Conservation (phyloP, 768 basidiomycete genomes). For the Sarcodon aspratus region DNA sequence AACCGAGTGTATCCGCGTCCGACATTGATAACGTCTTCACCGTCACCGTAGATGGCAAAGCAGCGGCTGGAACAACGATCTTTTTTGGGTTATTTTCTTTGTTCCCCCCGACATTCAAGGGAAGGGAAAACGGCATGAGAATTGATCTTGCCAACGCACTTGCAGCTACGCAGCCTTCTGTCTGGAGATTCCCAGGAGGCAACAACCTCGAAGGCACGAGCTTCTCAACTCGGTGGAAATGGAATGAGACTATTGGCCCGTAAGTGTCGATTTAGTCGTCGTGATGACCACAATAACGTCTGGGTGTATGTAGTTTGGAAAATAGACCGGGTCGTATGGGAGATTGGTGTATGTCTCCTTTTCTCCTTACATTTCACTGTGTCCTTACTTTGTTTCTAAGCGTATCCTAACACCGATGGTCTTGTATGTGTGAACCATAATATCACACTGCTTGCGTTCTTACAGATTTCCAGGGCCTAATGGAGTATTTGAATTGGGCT, state of each 20-base stretch:
- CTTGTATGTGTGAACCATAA: not conserved
- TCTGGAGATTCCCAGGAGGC: conserved; percentile 62
- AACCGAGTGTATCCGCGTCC: conserved; percentile 26
- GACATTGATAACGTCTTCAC: conserved; percentile 39
- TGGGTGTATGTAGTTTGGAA: conserved; percentile 13
- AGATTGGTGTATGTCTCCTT: conserved; percentile 41
- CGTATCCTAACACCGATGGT: not conserved
- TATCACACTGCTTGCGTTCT: not conserved
- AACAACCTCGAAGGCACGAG: conserved; percentile 57
- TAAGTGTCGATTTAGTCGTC: too few species aligned
- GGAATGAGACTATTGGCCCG: conserved; percentile 54
- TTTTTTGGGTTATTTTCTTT: conserved; percentile 51
- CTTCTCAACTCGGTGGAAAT: conserved; percentile 44
- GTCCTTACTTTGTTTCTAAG: not conserved
- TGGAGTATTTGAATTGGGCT: conserved; percentile 44
- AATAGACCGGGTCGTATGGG: conserved; percentile 50
- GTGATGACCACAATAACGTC: too few species aligned
- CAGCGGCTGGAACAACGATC: conserved; percentile 30
- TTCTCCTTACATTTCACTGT: not conserved
- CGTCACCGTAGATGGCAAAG: conserved; percentile 35
- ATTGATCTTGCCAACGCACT: conserved; percentile 47
- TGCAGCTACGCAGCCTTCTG: conserved; percentile 41
- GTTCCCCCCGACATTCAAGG: conserved; percentile 61
- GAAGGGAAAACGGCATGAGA: conserved; percentile 48
- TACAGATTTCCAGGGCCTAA: conserved; percentile 39